Base-by-base conservation (phyloP, 768 basidiomycete genomes). In the Leccinum imitatum region DNA sequence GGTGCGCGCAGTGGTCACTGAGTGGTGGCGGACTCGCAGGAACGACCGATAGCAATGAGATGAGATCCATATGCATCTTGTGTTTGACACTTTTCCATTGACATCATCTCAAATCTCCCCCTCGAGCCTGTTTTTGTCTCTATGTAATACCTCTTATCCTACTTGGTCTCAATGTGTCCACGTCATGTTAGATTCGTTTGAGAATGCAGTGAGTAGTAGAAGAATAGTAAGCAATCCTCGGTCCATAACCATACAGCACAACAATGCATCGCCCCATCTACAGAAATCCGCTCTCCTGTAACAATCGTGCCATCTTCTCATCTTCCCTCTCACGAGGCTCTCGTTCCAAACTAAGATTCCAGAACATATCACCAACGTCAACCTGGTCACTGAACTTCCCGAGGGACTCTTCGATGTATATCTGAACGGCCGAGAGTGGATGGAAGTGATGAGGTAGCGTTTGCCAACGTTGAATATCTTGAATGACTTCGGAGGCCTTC, bases 391-490 rank as follows among this genome's bases (percentile, higher is more conserved):
- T 84, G 72, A 85, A 89, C 72, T 85, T 84, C 62, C 83, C 84
- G 63, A 98, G 79, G 2, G 87, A 86, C 52, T 91, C 87, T 61
- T 90, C 87, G 62, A 99, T 84, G 73, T 87, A 97, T 27, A 80
- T 78, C 57, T 85, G 83, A 27, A 98, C 85, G 1, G 80, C 61
- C 0, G 83, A 80, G 15, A 95, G 84, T 6, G 81, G 76, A 35
- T 84, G 80, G 63, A 96, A 85, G 73, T 96, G 95, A 79, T 94
- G 98, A 2, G 91, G 87, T 63, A 87, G 86, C 6, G 90, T 84
- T 72, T 99, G 97, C 86, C 95, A 98, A 30, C 93, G 89, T 72
- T 97, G 92, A 72, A 99, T 98, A 72, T 98, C 95, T 63, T 88
- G 87, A 67, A 99, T 93, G 66, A 98, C 91, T 70, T 97, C 95